phyloP scores from a whole-genome alignment of 2,329 filamentous ascomycete species.

The Colletotrichum lentis region DNA sequence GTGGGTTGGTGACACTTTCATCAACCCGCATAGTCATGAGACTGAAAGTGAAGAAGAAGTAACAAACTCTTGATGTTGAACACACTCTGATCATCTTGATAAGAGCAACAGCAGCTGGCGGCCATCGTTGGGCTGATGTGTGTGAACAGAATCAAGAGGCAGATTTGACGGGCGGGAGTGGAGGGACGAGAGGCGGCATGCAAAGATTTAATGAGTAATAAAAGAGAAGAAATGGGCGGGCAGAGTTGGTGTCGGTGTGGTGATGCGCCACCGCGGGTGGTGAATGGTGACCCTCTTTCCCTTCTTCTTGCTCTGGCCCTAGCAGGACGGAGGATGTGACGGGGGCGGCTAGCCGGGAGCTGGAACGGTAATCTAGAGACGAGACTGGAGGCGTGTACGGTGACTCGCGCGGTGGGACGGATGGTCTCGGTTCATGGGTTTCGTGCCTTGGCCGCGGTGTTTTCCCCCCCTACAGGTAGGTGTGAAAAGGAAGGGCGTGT shows the following conservation, averaged over 20 bases:
- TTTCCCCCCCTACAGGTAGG: background rate
- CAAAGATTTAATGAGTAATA: conserved; percentile 38
- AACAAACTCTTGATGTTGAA: background rate
- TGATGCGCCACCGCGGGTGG: conserved; percentile 12
- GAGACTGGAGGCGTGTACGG: conserved; percentile 9
- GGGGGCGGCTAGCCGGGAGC: conserved; percentile 21
- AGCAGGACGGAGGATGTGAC: conserved; percentile 29
- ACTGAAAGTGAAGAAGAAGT: background rate
- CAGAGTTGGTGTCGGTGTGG: conserved; percentile 27
- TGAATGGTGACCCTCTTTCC: conserved; percentile 21
- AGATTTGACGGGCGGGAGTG: conserved; percentile 29
- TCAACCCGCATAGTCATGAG: background rate
- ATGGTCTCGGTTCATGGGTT: conserved; percentile 8
- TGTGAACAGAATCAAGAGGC: conserved; percentile 12
- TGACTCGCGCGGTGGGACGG: conserved; percentile 14
- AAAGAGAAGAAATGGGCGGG: conserved; percentile 36
- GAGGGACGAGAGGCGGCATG: conserved; percentile 36
- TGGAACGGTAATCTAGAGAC: background rate
- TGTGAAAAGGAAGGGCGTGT: too few relatives aligned
- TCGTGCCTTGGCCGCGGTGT: background rate
- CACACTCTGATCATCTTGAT: conserved; percentile 13
- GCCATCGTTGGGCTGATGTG: conserved; percentile 3
- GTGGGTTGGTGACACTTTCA: conserved; percentile 1
- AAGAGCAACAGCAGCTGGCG: conserved; percentile 3
- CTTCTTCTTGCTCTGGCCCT: conserved; percentile 14